These are phyloP conservation scores for Phytopythium oedochilum DNA, from an alignment of 352 stramenopile genomes.

Conservation along the genomic window DNA sequence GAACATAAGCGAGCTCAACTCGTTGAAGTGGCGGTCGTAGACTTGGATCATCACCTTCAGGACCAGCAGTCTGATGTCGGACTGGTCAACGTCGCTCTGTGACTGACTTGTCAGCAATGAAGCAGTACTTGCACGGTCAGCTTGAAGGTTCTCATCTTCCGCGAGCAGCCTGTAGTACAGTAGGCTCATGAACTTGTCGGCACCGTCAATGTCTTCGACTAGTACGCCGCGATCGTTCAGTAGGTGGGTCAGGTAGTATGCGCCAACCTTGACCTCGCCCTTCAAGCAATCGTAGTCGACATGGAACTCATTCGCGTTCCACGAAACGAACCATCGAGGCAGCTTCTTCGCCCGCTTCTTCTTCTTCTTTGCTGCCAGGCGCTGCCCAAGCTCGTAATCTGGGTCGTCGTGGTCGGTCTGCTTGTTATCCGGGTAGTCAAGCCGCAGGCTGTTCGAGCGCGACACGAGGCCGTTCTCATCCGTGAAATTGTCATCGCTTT, in stretches of 20 bases:
- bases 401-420: constrained; percentile 30
- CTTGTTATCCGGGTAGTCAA: constrained; percentile 24
- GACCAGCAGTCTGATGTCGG: constrained; percentile 74
- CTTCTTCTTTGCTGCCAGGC: constrained; percentile 52
- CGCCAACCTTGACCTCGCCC: constrained; percentile 74
- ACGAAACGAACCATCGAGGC: constrained; percentile 79
- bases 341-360: constrained; percentile 63
- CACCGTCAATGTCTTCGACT: constrained; percentile 71
- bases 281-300: constrained; percentile 74
- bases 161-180: constrained; percentile 81
- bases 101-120: constrained; percentile 22
- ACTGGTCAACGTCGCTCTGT: constrained; percentile 40
- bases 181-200: constrained; percentile 82
- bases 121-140: constrained; percentile 4
- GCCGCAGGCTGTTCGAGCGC: constrained; percentile 28
- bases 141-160: constrained; percentile 37
- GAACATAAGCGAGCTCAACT: constrained; percentile 75
- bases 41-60: constrained; percentile 87
- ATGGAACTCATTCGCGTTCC: constrained; percentile 85
- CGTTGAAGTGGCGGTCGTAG: constrained; percentile 74
- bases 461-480: constrained; percentile 56
- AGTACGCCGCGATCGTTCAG: constrained; percentile 77
- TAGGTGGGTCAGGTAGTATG: constrained; percentile 81
- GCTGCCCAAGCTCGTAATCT: constrained; percentile 20
- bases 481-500: constrained; percentile 65